Percentiles rank a stretch among this genome's conserved stretches.
Conservation (phyloP, 176 grass and related monocot species). For the Ampelocalamus luodianensis region DNA sequence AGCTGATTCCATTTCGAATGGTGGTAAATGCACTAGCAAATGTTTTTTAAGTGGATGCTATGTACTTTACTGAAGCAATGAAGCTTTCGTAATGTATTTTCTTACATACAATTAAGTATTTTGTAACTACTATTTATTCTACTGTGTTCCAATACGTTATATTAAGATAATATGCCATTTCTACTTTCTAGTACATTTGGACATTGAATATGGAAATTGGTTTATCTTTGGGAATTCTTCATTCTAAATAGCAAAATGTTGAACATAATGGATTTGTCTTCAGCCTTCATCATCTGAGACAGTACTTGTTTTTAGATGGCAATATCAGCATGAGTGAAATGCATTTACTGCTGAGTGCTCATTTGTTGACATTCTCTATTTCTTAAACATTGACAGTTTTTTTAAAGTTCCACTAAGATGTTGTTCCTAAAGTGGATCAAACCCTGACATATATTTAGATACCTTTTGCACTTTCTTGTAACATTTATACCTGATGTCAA, state of each 20-base stretch:
- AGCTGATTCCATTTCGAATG: neutral
- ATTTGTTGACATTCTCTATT: neutral
- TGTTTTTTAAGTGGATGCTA: neutral
- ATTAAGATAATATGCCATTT: neutral
- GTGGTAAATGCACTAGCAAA: neutral
- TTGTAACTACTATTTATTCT: neutral
- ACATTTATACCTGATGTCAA: constrained; percentile 31
- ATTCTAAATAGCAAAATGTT: constrained; percentile 9
- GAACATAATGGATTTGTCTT: constrained; percentile 7
- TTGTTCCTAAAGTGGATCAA: constrained; percentile 10
- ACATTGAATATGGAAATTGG: neutral
- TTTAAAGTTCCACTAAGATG: neutral
- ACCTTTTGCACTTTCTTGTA: constrained; percentile 29
- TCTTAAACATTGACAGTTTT: neutral
- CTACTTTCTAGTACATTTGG: neutral
- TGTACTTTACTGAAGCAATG: neutral
- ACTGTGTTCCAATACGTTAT: neutral
- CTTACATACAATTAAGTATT: neutral
- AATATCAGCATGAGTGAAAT: constrained; percentile 14
- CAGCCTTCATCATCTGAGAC: constrained; percentile 2
- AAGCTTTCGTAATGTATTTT: too few species aligned
- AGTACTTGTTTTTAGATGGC: neutral
- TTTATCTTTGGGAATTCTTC: neutral
- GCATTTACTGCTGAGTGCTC: neutral
- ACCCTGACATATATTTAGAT: constrained; percentile 12